Base-by-base conservation (phyloP, 306 rosid genomes). In the Amphicarpaea edgeworthii region DNA sequence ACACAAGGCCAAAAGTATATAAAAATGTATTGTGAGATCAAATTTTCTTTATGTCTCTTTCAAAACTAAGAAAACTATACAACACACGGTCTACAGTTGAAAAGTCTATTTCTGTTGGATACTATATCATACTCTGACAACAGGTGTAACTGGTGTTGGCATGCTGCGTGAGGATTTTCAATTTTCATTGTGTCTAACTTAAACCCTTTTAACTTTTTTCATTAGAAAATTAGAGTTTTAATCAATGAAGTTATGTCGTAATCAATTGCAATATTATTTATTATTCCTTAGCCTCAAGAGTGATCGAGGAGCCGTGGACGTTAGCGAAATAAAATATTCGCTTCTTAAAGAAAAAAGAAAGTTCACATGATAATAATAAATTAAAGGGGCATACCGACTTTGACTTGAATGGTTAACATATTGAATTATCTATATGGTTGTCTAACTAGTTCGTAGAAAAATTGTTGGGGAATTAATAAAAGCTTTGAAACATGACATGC, bases 351-450 rank as follows among this genome's bases (percentile, higher is more conserved):
- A 19, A 50, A 10, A 43, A 51, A 9, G 28, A 12, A 21, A 26
- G 21, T 28, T 16, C n/a, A 24, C n/a, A 4, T 42, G n/a, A 0
- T 1, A 7, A 38, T 65, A 7, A 23, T 65, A 17, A 66, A 77
- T 54, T 54, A 42, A 26, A n/a, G 62, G 23, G 23, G 28, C 64
- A 66, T 30, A 26, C 63, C 59, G 66, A 62, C 60, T 63, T 79
- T 79, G 83, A 79, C 73, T 57, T 24, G 6, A 26, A 12, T 51
- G 59, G 37, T 40, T 49, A 70, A 38, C 49, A 38, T 37, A 38
- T 24, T 19, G 37, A 1, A 20, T 3, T 8, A 49, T 10, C 5
- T 7, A 32, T 41, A 40, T 10, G 20, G 12, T 26, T 54, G 81
- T 20, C 8, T 8, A n/a, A n/a, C n/a, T n/a, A 4, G 26, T 45